phyloP scores from a whole-genome alignment of 108 stramenopile species.

The Bacterosira constricta region DNA sequence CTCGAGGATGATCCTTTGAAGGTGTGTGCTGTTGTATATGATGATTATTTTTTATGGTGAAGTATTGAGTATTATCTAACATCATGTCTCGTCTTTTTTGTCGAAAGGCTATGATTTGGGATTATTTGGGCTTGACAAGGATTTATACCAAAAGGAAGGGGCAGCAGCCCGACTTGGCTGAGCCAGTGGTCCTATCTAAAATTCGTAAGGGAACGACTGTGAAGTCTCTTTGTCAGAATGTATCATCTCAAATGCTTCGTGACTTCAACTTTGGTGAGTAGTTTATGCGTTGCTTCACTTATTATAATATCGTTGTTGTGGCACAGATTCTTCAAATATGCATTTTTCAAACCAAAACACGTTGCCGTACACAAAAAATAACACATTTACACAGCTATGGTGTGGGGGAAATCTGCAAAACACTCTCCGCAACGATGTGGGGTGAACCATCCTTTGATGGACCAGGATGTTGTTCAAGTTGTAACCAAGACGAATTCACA shows the following conservation, averaged over 20 bases:
- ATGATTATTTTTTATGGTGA: not conserved
- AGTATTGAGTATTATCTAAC: not conserved
- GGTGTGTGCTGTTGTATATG: constrained; percentile 1
- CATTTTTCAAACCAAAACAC: too few relatives aligned
- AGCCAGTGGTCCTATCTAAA: constrained; percentile 95
- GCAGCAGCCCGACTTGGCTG: constrained; percentile 92
- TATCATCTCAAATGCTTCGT: constrained; percentile 83
- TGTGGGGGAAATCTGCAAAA: constrained; percentile 97
- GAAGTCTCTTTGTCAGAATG: constrained; percentile 74
- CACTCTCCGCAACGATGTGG: constrained; percentile 98
- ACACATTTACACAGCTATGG: too few relatives aligned
- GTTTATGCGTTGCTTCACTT: too few relatives aligned
- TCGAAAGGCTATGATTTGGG: constrained; percentile 89
- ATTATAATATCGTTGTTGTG: too few relatives aligned
- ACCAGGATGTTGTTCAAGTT: constrained; percentile 99
- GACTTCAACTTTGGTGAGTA: constrained; percentile 99
- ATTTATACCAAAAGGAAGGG: constrained; percentile 98
- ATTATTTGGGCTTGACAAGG: constrained; percentile 95
- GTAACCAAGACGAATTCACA: constrained; percentile 96
- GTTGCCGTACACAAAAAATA: too few relatives aligned
- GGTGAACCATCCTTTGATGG: constrained; percentile 85
- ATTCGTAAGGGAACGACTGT: constrained; percentile 90
- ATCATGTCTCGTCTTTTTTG: constrained; percentile 6
- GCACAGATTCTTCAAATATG: too few relatives aligned
- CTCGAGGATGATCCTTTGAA: constrained; percentile 75